These are phyloP conservation scores for Yamadazyma membranifaciens DNA, from an alignment of 1,139 yeast genomes.

Conservation along the genomic window DNA sequence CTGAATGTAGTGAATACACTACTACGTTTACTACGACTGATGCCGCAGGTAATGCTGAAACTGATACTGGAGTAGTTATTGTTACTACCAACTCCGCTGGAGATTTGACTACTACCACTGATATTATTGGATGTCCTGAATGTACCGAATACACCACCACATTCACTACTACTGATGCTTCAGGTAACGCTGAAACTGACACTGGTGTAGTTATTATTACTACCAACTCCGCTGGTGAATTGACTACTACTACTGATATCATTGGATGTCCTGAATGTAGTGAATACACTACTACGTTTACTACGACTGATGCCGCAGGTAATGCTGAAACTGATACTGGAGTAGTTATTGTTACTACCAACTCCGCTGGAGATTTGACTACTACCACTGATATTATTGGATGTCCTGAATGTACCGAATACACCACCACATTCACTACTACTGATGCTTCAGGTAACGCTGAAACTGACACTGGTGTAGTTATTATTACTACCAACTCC, in stretches of 20 bases:
- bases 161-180: constrained; percentile 16
- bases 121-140: constrained; percentile 10
- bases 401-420: constrained; percentile 3
- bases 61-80: constrained; percentile 8
- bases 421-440: constrained; percentile 2
- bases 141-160: constrained; percentile 20
- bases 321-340: constrained; percentile 8
- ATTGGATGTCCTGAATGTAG: constrained; percentile 6
- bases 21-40: constrained; percentile 1
- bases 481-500: constrained; percentile 4
- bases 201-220: constrained; percentile 15
- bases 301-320: constrained; percentile 15
- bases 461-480: neutral
- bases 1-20: neutral
- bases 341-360: constrained; percentile 13
- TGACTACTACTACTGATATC: constrained; percentile 7
- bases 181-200: constrained; percentile 18
- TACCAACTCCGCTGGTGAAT: constrained; percentile 12
- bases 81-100: constrained; percentile 12
- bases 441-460: neutral
- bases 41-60: constrained; percentile 14
- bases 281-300: constrained; percentile 6
- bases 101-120: constrained; percentile 9
- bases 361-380: constrained; percentile 8
- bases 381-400: constrained; percentile 6